Percentiles rank a stretch among this genome's conserved stretches.
Conservation (phyloP, 441 rosid genomes). For the Raphanus hybrid region DNA sequence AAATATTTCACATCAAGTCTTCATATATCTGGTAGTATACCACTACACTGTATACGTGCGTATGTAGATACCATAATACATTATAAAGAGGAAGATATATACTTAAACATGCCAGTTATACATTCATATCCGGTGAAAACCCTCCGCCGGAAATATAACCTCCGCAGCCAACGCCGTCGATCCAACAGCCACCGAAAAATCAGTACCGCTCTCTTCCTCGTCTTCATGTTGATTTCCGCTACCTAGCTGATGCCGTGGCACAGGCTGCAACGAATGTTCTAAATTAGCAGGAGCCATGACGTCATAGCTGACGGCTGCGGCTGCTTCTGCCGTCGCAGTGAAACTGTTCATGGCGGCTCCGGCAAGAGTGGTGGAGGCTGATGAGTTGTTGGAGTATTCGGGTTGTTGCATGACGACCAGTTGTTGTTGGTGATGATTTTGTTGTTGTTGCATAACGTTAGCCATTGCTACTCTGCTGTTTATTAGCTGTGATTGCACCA, state of each 20-base stretch:
- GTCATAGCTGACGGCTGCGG: conserved; percentile 52
- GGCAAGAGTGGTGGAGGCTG: conserved; percentile 79
- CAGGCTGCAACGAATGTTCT: conserved; percentile 45
- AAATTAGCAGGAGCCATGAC: conserved; percentile 52
- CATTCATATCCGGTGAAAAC: conserved; percentile 51
- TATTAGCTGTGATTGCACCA: conserved; percentile 80
- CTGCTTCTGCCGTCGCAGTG: conserved; percentile 44
- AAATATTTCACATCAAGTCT: no score
- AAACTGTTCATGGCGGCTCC: conserved; percentile 67
- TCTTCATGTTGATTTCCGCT: conserved; percentile 62
- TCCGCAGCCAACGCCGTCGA: conserved; percentile 30
- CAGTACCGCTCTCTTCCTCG: conserved; percentile 66
- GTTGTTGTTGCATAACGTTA: conserved; percentile 57
- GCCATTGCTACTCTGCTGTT: conserved; percentile 77
- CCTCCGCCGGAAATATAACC: conserved; percentile 47
- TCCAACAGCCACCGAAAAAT: conserved; percentile 45
- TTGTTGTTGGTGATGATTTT: conserved; percentile 41
- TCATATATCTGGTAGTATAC: no score
- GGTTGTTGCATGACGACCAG: conserved; percentile 65
- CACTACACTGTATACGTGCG: no score
- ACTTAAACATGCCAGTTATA: not conserved
- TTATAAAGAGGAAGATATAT: no score
- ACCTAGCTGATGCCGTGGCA: conserved; percentile 50
- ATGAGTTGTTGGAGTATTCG: conserved; percentile 87
- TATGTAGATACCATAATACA: no score